Conservation (phyloP, 108 stramenopile species). For the Aurantiochytrium sp. region DNA sequence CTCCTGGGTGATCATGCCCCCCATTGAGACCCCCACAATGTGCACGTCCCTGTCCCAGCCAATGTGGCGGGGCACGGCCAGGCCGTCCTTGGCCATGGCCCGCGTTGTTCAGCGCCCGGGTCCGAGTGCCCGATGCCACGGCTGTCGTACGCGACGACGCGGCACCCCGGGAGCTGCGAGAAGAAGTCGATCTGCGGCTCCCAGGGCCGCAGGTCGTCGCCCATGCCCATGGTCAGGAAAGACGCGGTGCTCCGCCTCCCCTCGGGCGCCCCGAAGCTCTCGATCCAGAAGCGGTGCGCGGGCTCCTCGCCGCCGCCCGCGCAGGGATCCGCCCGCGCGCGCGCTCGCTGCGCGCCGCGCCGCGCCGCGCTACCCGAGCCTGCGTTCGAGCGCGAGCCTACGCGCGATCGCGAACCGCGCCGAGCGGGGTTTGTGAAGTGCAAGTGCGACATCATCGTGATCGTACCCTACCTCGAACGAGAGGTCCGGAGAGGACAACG, state of each 20-base stretch:
- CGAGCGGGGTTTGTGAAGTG: too few relatives aligned
- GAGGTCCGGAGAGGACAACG: too few relatives aligned
- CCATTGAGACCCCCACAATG: background rate
- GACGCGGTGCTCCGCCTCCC: background rate
- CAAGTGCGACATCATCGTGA: too few relatives aligned
- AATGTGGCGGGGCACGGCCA: background rate
- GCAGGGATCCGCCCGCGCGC: too few relatives aligned
- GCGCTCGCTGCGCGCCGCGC: too few relatives aligned
- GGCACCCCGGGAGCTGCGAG: background rate
- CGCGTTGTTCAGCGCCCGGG: slow-evolving; percentile 1
- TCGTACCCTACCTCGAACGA: too few relatives aligned
- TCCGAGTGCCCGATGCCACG: background rate
- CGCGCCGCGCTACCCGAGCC: too few relatives aligned
- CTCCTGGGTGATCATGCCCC: slow-evolving; percentile 25
- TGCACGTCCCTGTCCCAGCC: background rate
- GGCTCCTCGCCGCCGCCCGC: too few relatives aligned
- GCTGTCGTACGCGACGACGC: background rate
- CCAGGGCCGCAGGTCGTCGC: background rate
- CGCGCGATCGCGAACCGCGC: too few relatives aligned
- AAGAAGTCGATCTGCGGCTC: background rate
- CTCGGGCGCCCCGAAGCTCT: background rate
- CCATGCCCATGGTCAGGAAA: background rate
- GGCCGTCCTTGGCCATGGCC: background rate
- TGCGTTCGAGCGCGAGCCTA: too few relatives aligned
- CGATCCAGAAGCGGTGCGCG: background rate